Conservation (phyloP, 1,139 yeast species). For the Eremothecium gossypii region DNA sequence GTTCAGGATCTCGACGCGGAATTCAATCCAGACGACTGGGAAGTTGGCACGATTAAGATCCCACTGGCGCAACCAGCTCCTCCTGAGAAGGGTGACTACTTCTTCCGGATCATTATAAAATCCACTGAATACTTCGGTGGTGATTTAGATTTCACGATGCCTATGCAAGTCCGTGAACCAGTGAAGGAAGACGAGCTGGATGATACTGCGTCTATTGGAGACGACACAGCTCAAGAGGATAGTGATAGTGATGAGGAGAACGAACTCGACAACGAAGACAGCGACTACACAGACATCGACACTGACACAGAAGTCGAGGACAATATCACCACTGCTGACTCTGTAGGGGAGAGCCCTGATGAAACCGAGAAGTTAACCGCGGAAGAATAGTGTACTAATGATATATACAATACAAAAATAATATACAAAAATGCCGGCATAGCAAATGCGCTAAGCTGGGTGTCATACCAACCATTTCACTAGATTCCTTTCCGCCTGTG, state of each 20-base stretch:
- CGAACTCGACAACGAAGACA: slow-evolving; percentile 25
- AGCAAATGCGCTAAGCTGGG: no score
- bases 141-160: slow-evolving; percentile 60
- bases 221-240: slow-evolving; percentile 42
- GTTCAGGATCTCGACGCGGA: slow-evolving; percentile 22
- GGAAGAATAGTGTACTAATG: not conserved
- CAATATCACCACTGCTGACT: slow-evolving; percentile 9
- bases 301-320: slow-evolving; percentile 37
- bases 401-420: not conserved
- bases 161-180: slow-evolving; percentile 50
- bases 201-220: slow-evolving; percentile 25
- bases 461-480: no score
- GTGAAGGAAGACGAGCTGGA: slow-evolving; percentile 14
- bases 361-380: slow-evolving; percentile 9
- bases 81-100: slow-evolving; percentile 47
- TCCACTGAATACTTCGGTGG: slow-evolving; percentile 62
- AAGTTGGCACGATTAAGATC: slow-evolving; percentile 62
- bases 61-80: slow-evolving; percentile 71
- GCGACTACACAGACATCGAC: slow-evolving; percentile 36
- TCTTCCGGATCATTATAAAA: slow-evolving; percentile 56
- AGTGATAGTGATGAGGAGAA: slow-evolving; percentile 31
- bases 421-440: not conserved
- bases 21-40: slow-evolving; percentile 38
- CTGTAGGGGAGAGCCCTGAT: slow-evolving; percentile 2
- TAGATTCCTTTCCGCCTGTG: no score